Evolutionary conservation across 345 rosid genomes (phyloP), one percentile per base, ranked within the genome.

Genomic region (Acer yangbiense): DNA sequence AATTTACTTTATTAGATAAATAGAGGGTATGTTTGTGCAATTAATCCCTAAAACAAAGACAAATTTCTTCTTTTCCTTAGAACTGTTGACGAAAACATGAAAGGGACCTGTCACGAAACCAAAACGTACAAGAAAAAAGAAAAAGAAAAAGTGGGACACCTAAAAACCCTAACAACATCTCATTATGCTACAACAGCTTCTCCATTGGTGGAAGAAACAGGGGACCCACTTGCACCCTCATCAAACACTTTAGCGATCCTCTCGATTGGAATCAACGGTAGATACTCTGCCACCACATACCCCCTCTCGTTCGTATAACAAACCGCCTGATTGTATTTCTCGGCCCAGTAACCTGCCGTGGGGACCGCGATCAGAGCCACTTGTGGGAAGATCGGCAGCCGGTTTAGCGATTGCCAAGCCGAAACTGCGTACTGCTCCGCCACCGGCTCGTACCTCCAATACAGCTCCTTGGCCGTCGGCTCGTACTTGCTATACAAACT

Each of bases 211-310:
- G 76, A 62, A 35, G 76, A 62, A 35, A 55, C 55, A 44, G 54
- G 14, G 4, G 66, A 21, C 14, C 20, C 81, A 6, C 43, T 32
- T 4, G 35, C 72, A 0, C 67, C 68, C 65, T 78, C 87, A 12
- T 62, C 79, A 68, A 91, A 88, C 76, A 82, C 83, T 76, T 87
- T 87, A 6, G 84, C 85, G 14, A 93, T 88, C 82, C 85, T 89
- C 77, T 87, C 91, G 2, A 81, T 73, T 10, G 95, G 97, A 68
- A 93, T 84, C 87, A 88, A 73, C 27, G 94, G 95, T 67, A 93
- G 76, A 74, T 86, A 86, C 17, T 76, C 58, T 1, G 87, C 87
- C 71, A 79, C 84, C 32, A 74, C 27, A 71, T 82, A 88, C 13
- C 86, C 93, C 63, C 83, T 84, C 73, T 90, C 92, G 0, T 80